phyloP scores from a whole-genome alignment of 1,284 basidiomycete genomes.

The Volvariella volvacea region DNA sequence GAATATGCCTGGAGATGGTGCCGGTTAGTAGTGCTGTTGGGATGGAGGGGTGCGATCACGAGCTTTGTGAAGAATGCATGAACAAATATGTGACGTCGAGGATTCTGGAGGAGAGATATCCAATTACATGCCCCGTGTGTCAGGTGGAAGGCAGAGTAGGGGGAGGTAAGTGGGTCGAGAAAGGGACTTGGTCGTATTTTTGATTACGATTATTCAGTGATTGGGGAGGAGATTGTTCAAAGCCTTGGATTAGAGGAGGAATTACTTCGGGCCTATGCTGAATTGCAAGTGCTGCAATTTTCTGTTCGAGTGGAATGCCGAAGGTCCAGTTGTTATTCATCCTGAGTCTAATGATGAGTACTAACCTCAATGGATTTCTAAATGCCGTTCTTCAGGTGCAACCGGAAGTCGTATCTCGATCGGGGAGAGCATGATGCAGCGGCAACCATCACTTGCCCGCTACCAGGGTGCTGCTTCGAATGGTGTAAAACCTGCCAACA shows the following conservation, averaged over 20 bases:
- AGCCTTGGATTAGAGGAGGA: background rate
- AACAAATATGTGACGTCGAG: background rate
- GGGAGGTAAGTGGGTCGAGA: no score
- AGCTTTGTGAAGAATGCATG: background rate
- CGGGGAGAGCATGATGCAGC: constrained; percentile 1
- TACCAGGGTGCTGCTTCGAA: constrained; percentile 8
- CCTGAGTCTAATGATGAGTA: no score
- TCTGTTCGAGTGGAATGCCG: background rate
- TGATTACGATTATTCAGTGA: background rate
- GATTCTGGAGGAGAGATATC: background rate
- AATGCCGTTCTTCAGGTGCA: background rate
- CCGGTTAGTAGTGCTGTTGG: background rate
- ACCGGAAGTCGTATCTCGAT: background rate
- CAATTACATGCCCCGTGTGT: background rate
- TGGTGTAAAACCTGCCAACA: constrained; percentile 13
- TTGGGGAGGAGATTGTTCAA: background rate
- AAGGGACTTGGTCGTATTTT: no score
- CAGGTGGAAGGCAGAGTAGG: no score
- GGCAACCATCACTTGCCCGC: constrained; percentile 6
- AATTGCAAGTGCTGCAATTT: background rate
- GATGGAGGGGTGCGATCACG: background rate
- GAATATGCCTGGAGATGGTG: background rate
- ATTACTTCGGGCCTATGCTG: background rate
- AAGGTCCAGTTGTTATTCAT: no score
- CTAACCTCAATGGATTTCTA: background rate